Evolutionary conservation across 2,329 filamentous ascomycete species (phyloP), one percentile per base, ranked within the genome.

Genomic region (Talaromyces sp.): DNA sequence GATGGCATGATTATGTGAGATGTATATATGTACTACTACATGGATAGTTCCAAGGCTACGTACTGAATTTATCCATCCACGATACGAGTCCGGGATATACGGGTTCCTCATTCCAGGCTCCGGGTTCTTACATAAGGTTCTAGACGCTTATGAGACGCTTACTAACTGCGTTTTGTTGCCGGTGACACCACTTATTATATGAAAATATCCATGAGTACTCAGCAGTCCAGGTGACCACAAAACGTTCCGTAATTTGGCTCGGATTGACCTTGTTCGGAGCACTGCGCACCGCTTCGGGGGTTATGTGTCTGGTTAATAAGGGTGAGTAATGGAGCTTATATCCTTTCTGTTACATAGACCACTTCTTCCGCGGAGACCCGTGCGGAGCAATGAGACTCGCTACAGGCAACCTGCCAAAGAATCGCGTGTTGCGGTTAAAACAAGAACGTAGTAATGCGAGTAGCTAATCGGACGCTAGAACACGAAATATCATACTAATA

Each of bases 201-300:
- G 11, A 5, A 13, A 39, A 39, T 39, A 13, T 39, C 17, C 31
- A 21, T 33, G n/a, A 31, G 35, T 35, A 37, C 33, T 52, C 48
- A 52, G 33, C 33, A 52, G 35, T 53, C 50, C 35, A 39, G 50
- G 37, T 53, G 52, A 55, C 43, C 35, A 55, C 37, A 17, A 55
- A 45, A 2, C 8, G 50, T 17, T 25, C 37, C 35, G 25, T 22
- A 10, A 37, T 28, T 46, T 48, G 45, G 33, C 19, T 48, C 28
- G 19, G 8, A 6, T 48, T 48, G n/a, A 21, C 28, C 28, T 33
- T 28, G n/a, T 9, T 52, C 48, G 48, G 48, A 52, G 48, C 35
- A 52, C 48, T 25, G 33, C 9, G 48, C 48, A 39, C 48, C 48
- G 48, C n/a, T 3, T 9, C 36, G 5, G 36, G n/a, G n/a, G 25